Conservation (phyloP, 306 rosid genomes). For the Inga laurina region DNA sequence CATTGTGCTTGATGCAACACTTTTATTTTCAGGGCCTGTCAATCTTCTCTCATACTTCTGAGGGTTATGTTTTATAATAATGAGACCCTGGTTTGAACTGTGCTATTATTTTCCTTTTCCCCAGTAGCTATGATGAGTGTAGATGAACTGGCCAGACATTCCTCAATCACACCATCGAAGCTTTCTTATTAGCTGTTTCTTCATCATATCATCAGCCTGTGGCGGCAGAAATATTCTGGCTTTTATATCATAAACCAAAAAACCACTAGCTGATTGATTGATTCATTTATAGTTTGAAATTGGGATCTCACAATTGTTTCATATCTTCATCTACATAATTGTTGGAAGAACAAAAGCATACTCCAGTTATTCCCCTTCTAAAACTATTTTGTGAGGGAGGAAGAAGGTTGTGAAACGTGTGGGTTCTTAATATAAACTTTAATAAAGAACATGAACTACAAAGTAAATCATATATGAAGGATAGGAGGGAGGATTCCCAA, state of each 20-base stretch:
- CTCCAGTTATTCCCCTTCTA: not conserved
- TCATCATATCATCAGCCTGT: not conserved
- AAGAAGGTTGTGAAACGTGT: not conserved
- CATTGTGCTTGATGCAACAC: not conserved
- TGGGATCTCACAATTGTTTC: not conserved
- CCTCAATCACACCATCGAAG: conserved; percentile 38
- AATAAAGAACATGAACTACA: too few relatives aligned
- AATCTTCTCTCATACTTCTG: not conserved
- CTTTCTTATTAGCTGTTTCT: conserved; percentile 47
- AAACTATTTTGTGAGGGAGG: not conserved
- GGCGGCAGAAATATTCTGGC: not conserved
- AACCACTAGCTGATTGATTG: conserved; percentile 34
- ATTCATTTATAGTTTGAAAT: not conserved
- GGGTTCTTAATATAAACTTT: not conserved
- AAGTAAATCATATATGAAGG: too few relatives aligned
- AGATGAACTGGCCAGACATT: conserved; percentile 8
- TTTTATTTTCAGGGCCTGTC: not conserved
- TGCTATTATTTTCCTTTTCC: too few relatives aligned
- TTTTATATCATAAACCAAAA: not conserved
- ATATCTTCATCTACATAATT: not conserved
- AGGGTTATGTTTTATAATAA: too few relatives aligned
- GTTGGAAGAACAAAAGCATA: not conserved
- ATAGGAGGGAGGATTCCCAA: too few relatives aligned
- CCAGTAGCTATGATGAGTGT: not conserved
- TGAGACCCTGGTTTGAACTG: not conserved